Evolutionary conservation across 805 yeast species (phyloP), one percentile per base, ranked within the genome.

Genomic region (Candida khao-thaluensis): DNA sequence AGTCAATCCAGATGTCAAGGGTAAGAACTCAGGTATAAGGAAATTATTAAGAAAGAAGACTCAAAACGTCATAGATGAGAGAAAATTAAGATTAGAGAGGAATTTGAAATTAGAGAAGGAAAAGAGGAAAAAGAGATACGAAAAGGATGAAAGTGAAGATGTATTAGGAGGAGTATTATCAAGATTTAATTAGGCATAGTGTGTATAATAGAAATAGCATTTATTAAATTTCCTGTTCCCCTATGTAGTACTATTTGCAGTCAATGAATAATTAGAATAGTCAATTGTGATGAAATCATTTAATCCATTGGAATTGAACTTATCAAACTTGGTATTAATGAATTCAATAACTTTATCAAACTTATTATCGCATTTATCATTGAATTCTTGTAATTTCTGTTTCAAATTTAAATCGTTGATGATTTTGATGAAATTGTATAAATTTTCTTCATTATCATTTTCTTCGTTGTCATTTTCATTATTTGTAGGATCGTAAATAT

Each of bases 1-100:
- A 42, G 67, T 84, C 11, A 77, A 76, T 47, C 85, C 95, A 2
- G 81, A 80, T 21, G 81, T 80, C 26, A 80, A 79, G 56, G 85
- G 87, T 34, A 85, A 85, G 62, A 87, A 89, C 64, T 87, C 97
- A 7, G 81, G 89, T 1, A 65, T 91, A 44, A 81, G 96, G 57
- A 76, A 81, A 39, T 81, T 81, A 58, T 66, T 85, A 62, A 80
- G 95, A 59, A 90, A 86, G 75, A 85, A 83, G 73, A 80, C 82
- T 40, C 80, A 77, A 58, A 89, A 89, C 56, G 90, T 89, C 31
- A 78, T 90, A 45, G 95, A 88, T 59, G 87, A 88, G 60, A 81
- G 96, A 53, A 82, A 82, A 51, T 54, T 82, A 57, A 79, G 95
- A 48, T 71, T 86, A 9, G 90, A 90, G 57, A 76, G 74, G 40